Percentiles rank a stretch among this genome's conserved stretches.
These are phyloP conservation scores for Pleurotus citrinopileatus DNA, from an alignment of 768 basidiomycete species.

Conservation along the genomic window DNA sequence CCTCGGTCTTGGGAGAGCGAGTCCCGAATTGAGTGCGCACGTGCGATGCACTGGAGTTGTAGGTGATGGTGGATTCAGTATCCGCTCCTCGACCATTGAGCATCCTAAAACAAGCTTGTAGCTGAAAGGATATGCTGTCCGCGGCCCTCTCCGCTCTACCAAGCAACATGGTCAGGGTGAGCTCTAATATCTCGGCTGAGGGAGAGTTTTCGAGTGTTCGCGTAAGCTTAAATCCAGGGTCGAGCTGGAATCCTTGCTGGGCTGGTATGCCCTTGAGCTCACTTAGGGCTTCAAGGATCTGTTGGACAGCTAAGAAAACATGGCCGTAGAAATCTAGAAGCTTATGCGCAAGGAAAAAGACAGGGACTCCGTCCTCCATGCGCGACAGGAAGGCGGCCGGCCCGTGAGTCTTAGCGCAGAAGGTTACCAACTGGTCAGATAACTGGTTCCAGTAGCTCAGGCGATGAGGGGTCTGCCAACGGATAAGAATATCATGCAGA, in stretches of 20 bases:
- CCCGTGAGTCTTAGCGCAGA: background rate
- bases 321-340: background rate
- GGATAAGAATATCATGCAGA: constrained; percentile 4
- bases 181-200: background rate
- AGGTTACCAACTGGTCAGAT: background rate
- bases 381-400: background rate
- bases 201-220: background rate
- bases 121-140: background rate
- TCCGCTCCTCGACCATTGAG: background rate
- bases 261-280: background rate
- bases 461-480: constrained; percentile 8
- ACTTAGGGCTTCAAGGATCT: background rate
- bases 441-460: background rate
- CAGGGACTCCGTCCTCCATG: background rate
- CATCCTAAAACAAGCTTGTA: background rate
- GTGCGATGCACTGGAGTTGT: background rate
- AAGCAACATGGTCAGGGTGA: background rate
- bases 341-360: background rate
- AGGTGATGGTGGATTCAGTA: background rate
- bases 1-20: background rate
- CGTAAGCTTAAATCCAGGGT: background rate
- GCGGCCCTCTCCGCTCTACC: background rate
- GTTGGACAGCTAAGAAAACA: constrained; percentile 1
- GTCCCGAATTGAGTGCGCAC: background rate
- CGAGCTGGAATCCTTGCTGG: background rate